Base-by-base conservation (phyloP, 176 grass and related monocot genomes). In the Tillandsia leiboldiana region DNA sequence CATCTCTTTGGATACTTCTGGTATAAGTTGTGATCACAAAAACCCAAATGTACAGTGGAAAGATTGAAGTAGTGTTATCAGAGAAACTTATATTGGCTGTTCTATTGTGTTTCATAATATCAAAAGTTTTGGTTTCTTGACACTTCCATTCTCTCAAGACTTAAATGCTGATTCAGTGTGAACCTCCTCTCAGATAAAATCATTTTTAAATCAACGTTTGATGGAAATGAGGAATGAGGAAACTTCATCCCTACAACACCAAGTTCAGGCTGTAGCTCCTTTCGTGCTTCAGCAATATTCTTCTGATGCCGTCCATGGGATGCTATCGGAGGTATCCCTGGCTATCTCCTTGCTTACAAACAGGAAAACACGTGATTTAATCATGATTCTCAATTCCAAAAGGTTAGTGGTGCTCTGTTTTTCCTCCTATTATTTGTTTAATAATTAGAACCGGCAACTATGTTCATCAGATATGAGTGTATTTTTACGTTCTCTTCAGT, bases 381-480 rank as follows among this genome's bases (percentile, higher is more conserved):
- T 93, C 77, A 97, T 97, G 94, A 92, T 90, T 77, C 81, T 97
- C 56, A 97, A 97, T 50, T 93, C 89, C 79, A 93, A 88, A 74
- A 87, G 94, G 94, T 92, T 73, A 63, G 74, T 12, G 72, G 68
- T 74, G 22, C n/a, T 51, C 57, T 51, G 2, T 14, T 51, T 26
- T 1, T 65, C 27, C 24, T 64, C 7, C 27, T 27, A 23, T 63
- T 50, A 51, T 69, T 59, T 51, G 68, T 51, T 10, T 69, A 9
- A 23, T 9, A 68, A 3, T 49, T 22, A 12, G 22, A 20, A 1
- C 33, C 64, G 24, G 66, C 52, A 58, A 20, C 53, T 48, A 62
- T 75, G 50, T 17, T 53, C 58, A 9, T 15, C 8, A n/a, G 61
- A 75, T 29, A 71, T 49, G 15, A 10, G 48, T 74, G 67, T 72